These are phyloP conservation scores for Aureobasidium sp. DNA, from an alignment of 2,329 filamentous ascomycete species.

Conservation along the genomic window DNA sequence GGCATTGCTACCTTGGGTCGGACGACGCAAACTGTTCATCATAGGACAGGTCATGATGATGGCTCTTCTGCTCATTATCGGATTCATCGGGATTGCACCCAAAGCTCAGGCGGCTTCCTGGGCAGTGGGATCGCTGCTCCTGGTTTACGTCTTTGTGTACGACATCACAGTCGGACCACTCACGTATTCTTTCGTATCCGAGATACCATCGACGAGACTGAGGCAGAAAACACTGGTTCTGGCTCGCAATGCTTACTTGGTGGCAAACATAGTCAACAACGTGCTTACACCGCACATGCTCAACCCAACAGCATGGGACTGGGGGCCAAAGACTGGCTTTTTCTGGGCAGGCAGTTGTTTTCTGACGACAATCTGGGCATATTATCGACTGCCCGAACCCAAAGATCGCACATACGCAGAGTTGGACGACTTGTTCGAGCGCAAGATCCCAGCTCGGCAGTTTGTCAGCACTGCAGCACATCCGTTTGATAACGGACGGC, in stretches of 20 bases:
- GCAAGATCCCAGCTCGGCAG: conserved; percentile 37
- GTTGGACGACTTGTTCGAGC: conserved; percentile 50
- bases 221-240: conserved; percentile 27
- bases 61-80: conserved; percentile 23
- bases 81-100: conserved; percentile 20
- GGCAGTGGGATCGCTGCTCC: conserved; percentile 42
- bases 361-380: conserved; percentile 44
- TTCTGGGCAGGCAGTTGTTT: conserved; percentile 40
- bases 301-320: conserved; percentile 21
- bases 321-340: conserved; percentile 28
- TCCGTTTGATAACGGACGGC: conserved; percentile 17
- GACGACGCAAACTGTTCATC: conserved; percentile 36
- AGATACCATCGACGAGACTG: conserved; percentile 26
- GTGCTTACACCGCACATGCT: conserved; percentile 26
- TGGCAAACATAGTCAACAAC: conserved; percentile 23
- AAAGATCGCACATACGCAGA: conserved; percentile 49
- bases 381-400: conserved; percentile 49
- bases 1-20: conserved; percentile 32
- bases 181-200: conserved; percentile 27
- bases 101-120: conserved; percentile 24
- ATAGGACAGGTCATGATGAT: conserved; percentile 30
- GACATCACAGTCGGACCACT: conserved; percentile 27
- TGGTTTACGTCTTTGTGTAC: conserved; percentile 41
- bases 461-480: conserved; percentile 26
- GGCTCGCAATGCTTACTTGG: conserved; percentile 27